Evolutionary conservation across 805 yeast genomes (phyloP).

Genomic region (Ogataea salicorniae): DNA sequence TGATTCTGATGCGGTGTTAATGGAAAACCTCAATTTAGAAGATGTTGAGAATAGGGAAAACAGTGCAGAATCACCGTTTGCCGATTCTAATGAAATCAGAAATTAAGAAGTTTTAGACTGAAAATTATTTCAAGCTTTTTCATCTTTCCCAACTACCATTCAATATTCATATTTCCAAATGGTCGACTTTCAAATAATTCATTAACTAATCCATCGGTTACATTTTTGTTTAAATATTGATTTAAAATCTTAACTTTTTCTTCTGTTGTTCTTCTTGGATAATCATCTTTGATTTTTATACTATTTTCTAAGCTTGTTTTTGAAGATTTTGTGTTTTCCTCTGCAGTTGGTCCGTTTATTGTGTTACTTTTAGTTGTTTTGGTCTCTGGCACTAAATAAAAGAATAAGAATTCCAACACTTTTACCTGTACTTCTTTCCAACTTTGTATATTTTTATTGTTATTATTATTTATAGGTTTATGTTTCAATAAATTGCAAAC

Average conservation of each 20-base stretch:
- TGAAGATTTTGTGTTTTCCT: too few relatives aligned
- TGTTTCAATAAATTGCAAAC: slow-evolving; percentile 42
- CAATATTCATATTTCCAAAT: slow-evolving; percentile 42
- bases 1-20: too few relatives aligned
- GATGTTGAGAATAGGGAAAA: too few relatives aligned
- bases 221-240: slow-evolving; percentile 40
- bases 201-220: slow-evolving; percentile 41
- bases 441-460: slow-evolving; percentile 10
- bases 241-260: slow-evolving; percentile 41
- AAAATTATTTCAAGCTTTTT: too few relatives aligned
- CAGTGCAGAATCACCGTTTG: too few relatives aligned
- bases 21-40: too few relatives aligned
- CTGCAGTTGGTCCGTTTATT: too few relatives aligned
- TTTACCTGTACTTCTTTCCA: slow-evolving; percentile 55
- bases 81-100: too few relatives aligned
- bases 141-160: slow-evolving; percentile 33
- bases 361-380: neutral
- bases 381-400: slow-evolving; percentile 62
- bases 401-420: slow-evolving; percentile 62
- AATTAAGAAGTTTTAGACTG: too few relatives aligned
- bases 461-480: slow-evolving; percentile 2
- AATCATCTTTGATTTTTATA: slow-evolving; percentile 17
- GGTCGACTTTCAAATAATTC: slow-evolving; percentile 43
- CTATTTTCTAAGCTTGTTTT: neutral
- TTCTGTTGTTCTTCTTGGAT: slow-evolving; percentile 33